Evolutionary conservation across 257 asterid genomes (phyloP).

Genomic region (Solanum pinnatisectum): DNA sequence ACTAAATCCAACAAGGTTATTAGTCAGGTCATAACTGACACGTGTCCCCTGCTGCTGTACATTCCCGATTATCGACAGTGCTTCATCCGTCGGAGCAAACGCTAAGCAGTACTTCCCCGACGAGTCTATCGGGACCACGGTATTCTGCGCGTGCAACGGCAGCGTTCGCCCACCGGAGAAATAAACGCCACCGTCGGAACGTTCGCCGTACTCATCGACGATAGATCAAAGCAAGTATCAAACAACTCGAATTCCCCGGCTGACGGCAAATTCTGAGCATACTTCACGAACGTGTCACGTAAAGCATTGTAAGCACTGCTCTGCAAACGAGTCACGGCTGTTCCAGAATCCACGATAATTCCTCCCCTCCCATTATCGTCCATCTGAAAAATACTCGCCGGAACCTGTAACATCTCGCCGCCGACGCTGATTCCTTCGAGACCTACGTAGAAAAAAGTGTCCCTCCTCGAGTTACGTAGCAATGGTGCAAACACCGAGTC

Average conservation of each 20-base stretch:
- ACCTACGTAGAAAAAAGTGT: background rate
- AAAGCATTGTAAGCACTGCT: background rate
- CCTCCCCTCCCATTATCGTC: slow-evolving; percentile 2
- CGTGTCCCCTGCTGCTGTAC: slow-evolving; percentile 1
- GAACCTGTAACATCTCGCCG: background rate
- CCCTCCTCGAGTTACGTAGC: background rate
- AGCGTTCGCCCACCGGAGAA: background rate
- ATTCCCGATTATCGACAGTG: background rate
- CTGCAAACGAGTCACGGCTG: background rate
- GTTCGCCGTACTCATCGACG: background rate
- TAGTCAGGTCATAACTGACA: background rate
- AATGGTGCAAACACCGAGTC: background rate
- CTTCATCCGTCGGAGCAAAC: background rate
- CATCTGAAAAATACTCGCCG: background rate
- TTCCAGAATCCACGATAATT: slow-evolving; percentile 8
- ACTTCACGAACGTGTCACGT: background rate
- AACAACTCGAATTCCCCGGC: background rate
- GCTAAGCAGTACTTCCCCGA: background rate
- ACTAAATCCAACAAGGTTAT: background rate
- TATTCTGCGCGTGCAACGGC: background rate
- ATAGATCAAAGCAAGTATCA: slow-evolving; percentile 2
- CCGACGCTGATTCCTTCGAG: slow-evolving; percentile 7
- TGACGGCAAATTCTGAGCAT: background rate
- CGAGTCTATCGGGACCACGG: background rate
- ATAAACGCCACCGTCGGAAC: background rate